Conservation (phyloP, 1,284 basidiomycete genomes). For the Retiboletus flavoniger region DNA sequence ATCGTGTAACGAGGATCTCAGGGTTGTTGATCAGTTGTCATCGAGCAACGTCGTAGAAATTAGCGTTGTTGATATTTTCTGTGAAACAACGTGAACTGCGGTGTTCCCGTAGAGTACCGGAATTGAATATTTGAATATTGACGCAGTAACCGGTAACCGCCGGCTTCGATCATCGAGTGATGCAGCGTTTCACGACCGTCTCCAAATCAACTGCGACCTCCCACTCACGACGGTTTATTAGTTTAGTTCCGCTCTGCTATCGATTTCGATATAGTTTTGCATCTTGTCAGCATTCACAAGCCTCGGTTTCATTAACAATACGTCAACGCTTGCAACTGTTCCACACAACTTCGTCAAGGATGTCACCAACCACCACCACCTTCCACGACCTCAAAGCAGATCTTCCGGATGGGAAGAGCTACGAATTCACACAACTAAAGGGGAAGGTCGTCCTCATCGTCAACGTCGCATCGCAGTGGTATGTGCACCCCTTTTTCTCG, state of each 20-base stretch:
- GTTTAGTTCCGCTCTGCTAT: not conserved
- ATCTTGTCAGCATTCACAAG: not conserved
- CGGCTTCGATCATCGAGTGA: not conserved
- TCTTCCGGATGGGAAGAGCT: constrained; percentile 51
- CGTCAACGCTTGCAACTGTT: constrained; percentile 14
- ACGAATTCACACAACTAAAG: constrained; percentile 64
- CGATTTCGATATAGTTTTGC: not conserved
- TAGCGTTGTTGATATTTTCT: not conserved
- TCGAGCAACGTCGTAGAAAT: not conserved
- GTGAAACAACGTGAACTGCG: not conserved
- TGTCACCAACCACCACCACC: constrained; percentile 29
- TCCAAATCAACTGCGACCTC: not conserved
- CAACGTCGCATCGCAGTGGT: constrained; percentile 75
- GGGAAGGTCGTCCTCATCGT: constrained; percentile 77
- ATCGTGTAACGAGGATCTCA: not conserved
- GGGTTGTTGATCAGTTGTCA: no score
- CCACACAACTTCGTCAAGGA: constrained; percentile 16
- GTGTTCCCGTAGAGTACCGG: not conserved
- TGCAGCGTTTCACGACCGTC: constrained; percentile 12
- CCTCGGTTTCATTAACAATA: not conserved
- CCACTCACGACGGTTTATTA: not conserved
- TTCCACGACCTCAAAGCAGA: constrained; percentile 69
- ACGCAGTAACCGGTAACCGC: not conserved
- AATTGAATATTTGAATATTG: not conserved
- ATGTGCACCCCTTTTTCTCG: constrained; percentile 20